Conservation (phyloP, 805 yeast genomes). For the Tetrapisispora nanseiensis region DNA sequence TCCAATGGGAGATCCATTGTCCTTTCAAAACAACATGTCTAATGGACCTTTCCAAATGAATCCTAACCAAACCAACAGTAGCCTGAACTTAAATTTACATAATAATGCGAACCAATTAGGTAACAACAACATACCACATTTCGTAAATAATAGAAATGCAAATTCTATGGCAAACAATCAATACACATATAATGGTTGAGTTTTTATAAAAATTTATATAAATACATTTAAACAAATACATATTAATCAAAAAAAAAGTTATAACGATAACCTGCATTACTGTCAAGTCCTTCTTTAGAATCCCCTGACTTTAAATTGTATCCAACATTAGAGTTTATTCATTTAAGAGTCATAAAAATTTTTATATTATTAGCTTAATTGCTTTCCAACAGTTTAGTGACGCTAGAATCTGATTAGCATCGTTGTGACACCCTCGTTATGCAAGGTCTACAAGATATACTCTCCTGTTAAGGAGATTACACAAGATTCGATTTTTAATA, state of each 20-base stretch:
- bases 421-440: too few relatives aligned
- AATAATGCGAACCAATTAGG: neutral
- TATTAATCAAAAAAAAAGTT: too few relatives aligned
- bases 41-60: neutral
- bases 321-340: too few relatives aligned
- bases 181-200: neutral
- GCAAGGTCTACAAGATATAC: too few relatives aligned
- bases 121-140: neutral
- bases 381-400: too few relatives aligned
- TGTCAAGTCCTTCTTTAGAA: neutral
- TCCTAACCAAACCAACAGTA: neutral
- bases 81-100: conserved; percentile 1
- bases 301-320: too few relatives aligned
- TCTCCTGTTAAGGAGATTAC: too few relatives aligned
- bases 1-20: conserved; percentile 1
- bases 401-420: too few relatives aligned
- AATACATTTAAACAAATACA: neutral
- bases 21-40: conserved; percentile 1
- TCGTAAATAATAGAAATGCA: conserved; percentile 1
- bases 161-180: conserved; percentile 3
- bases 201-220: neutral
- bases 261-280: too few relatives aligned
- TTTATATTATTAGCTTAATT: too few relatives aligned
- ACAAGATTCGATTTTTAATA: too few relatives aligned
- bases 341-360: too few relatives aligned